Evolutionary conservation across 1,284 basidiomycete genomes (phyloP), one percentile per base, ranked within the genome.

Genomic region (Malassezia nana): DNA sequence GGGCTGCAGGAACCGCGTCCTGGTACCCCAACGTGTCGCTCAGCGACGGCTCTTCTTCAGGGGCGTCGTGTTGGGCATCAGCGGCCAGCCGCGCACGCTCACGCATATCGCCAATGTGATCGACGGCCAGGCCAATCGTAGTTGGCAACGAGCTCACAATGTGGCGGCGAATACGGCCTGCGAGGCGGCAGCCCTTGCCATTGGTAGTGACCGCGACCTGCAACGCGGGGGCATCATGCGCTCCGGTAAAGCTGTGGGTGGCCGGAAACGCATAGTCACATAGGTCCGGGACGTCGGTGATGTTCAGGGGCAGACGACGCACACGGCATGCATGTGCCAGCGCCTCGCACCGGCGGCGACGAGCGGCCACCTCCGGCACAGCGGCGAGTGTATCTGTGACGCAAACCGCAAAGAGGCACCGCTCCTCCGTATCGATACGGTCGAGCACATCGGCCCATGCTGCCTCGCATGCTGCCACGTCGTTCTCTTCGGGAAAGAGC

Each of bases 181-280:
- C 86, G 3, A 98, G 78, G 12, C 92, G 78, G 68, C 92, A 96
- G 1, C 91, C 92, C 56, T 85, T 81, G 0, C 89, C 89, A 64
- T 94, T 95, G 1, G 91, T 91, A 0, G 89, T 88, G 1, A 96
- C 81, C 0, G 86, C 87, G 10, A 98, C 76, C 68, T 95, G 89
- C 0, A 95, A 78, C 2, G 85, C 82, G 5, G 80, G 66, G n/a
- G 52, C 24, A n/a, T 42, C 59, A 28, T 9, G 72, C 66, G 5
- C 58, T 42, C 70, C 65, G 3, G 79, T 72, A 66, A 95, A 89
- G 4, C 91, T 85, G 69, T 95, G 88, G 0, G 84, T 83, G 0
- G 89, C 83, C 0, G 87, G 82, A 76, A 95, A 91, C 0, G 85
- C 84, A 72, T 88, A 95, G 69, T 94, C 89, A 74, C 88, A 94